Base-by-base conservation (phyloP, 805 yeast genomes). In the Candida awuae region DNA sequence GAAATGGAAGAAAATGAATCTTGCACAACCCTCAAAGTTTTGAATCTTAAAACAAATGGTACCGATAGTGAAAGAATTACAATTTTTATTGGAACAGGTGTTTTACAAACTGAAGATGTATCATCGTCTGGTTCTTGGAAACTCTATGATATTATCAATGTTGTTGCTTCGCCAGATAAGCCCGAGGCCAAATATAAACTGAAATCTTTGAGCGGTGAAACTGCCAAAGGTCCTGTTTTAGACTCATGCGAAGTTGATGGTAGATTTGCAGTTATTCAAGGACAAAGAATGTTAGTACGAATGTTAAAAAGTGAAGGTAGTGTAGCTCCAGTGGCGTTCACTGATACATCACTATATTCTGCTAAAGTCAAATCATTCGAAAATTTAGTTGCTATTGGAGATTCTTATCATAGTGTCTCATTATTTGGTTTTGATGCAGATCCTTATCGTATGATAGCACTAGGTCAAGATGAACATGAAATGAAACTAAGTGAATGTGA, bases 381-480 rank as follows among this genome's bases (percentile, higher is more conserved):
- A 29, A 85, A 88, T 56, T 62, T 90, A 51, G 56, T 90, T n/a
- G 51, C 87, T 2, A 60, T 87, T 14, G 94, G 94, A 15, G 98
- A 92, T 58, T 66, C 84, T 0, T 68, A 77, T 59, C 81, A 84
- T 49, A 75, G 87, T 48, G 67, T 85, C 4, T 77, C 87, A 66
- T 67, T 92, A 41, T 77, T 80, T 21, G 97, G 97, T 1, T 88
- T 87, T 61, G 95, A 87, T 57, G 90, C 94, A 2, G 96, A 90
- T 52, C 99, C 99, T 1, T 88, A 84, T 56, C 66, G 96, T 47
- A 77, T 90, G 79, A 67, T 86, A 14, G 59, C 72, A 41, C 58
- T 92, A 37, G 88, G 94, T 8, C 84, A 81, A 54, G 95, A 88
- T 55, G 67, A 73, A 16, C 68, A 73, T 19, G 59, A 70, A 15